Evolutionary conservation across 176 grass and related monocot species (phyloP), one percentile per base, ranked within the genome.

Genomic region (Zizania latifolia): DNA sequence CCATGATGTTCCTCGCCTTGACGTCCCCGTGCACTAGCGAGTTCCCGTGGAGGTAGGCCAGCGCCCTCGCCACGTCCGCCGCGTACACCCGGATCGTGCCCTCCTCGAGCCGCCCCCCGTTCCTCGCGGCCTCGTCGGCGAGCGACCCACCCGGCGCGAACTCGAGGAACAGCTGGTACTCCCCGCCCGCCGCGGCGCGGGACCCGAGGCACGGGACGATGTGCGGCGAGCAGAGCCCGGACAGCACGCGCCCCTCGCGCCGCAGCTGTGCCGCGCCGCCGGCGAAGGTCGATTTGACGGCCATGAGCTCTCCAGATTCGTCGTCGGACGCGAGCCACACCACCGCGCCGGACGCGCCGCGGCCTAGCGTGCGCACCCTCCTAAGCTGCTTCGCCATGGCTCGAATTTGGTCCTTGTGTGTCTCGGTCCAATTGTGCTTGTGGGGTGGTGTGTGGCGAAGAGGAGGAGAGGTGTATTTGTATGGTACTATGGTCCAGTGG

Each of bases 101-200:
- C 45, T 90, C 89, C 13, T 35, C n/a, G 8, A 97, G 80, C 23
- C 21, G n/a, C 5, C 86, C 67, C 0, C 81, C 69, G 23, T 41
- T 55, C 50, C 74, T 24, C 22, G 72, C 79, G 19, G 72, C 77
- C 70, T 45, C 65, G 71, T 97, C 87, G 37, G 82, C 38, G 1
- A 97, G 82, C 17, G 93, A 90, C 26, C 93, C 89, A n/a, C 87
- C 66, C 0, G 87, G 67, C 6, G 90, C 93, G 65, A 88, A 90
- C 78, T 92, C 87, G 78, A 94, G 72, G 88, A 90, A 81, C 4
- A 94, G 51, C 44, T 88, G 62, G 79, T 75, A 75, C 69, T 38
- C 75, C 13, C 60, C 68, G 31, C 41, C 44, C 0, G 63, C 6
- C 0, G 63, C 76, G 65, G 71, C 56, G 28, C 74, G 65, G 3